Base-by-base conservation (phyloP, 257 asterid species). In the Solanum pennellii region DNA sequence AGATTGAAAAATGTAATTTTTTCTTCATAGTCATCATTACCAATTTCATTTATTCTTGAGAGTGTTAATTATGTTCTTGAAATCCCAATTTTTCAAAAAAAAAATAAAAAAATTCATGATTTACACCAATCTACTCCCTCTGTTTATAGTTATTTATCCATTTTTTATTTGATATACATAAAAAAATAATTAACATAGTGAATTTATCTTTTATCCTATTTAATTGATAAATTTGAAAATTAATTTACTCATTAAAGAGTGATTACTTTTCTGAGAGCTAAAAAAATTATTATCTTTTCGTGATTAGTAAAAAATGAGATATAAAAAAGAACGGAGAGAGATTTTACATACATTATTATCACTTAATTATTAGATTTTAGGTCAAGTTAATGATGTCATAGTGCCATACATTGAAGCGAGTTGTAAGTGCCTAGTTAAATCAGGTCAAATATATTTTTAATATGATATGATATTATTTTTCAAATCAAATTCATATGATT, bases 201-300 rank as follows among this genome's bases (percentile, higher is more conserved):
- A 52, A 9, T 16, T 52, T 52, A 52, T 0, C 1, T 52, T 52
- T 52, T 2, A 0, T 0, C 0, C 3, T 9, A 6, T 1, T 16
- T 52, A 52, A 52, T 16, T 52, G 62, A 52, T 52, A 52, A 52
- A 52, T 0, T 52, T 0, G 2, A 52, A 52, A 52, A 52, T 6
- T 7, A 52, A 52, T 52, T 52, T 52, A 16, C 62, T 52, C 10
- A 52, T 16, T 52, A 52, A 52, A 52, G 4, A 16, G 0, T 9
- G 18, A 12, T 3, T 52, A 16, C 1, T 16, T 52, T 52, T 49
- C 7, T 16, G 0, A 16, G 7, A 52, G 1, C 18, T 6, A 0
- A 2, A 52, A 10, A 52, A 52, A 15, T 15, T 52, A 52, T 16
- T 16, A 8, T 49, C 9, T 49, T 49, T 15, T 0, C 21, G 15